Percentiles rank a stretch among this genome's conserved stretches.
These are phyloP conservation scores for Phytopythium kandeliae DNA, from an alignment of 352 stramenopile species.

Conservation along the genomic window DNA sequence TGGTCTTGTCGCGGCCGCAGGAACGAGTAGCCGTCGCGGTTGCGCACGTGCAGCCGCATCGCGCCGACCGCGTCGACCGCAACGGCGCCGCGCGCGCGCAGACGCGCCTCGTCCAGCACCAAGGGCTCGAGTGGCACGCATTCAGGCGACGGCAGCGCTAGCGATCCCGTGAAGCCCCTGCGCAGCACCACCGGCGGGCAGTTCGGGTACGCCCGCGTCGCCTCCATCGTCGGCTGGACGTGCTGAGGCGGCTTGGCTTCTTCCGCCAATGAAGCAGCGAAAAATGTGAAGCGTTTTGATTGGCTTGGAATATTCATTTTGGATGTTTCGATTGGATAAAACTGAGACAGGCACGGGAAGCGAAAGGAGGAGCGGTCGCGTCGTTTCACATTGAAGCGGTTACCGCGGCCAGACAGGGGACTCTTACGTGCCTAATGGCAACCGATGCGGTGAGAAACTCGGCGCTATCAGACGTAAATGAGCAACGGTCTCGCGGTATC, in stretches of 20 bases:
- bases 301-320: background rate
- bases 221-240: slow-evolving; percentile 63
- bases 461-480: too few relatives aligned
- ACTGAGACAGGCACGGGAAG: background rate
- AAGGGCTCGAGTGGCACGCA: slow-evolving; percentile 37
- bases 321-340: too few relatives aligned
- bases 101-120: slow-evolving; percentile 46
- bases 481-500: too few relatives aligned
- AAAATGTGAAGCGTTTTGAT: too few relatives aligned
- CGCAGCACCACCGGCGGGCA: slow-evolving; percentile 39
- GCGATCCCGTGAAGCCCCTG: slow-evolving; percentile 39
- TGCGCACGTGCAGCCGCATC: slow-evolving; percentile 49
- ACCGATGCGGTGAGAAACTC: too few relatives aligned
- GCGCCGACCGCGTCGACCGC: slow-evolving; percentile 45
- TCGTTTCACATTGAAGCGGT: too few relatives aligned
- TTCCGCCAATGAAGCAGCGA: background rate
- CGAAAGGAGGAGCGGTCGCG: too few relatives aligned
- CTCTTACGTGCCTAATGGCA: too few relatives aligned
- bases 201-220: slow-evolving; percentile 47
- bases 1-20: slow-evolving; percentile 38
- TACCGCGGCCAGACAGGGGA: too few relatives aligned
- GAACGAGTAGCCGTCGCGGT: slow-evolving; percentile 42
- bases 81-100: slow-evolving; percentile 15
- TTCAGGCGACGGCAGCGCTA: slow-evolving; percentile 41
- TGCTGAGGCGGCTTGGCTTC: background rate